Base-by-base conservation (phyloP, 257 asterid species). In the Mitragyna speciosa region DNA sequence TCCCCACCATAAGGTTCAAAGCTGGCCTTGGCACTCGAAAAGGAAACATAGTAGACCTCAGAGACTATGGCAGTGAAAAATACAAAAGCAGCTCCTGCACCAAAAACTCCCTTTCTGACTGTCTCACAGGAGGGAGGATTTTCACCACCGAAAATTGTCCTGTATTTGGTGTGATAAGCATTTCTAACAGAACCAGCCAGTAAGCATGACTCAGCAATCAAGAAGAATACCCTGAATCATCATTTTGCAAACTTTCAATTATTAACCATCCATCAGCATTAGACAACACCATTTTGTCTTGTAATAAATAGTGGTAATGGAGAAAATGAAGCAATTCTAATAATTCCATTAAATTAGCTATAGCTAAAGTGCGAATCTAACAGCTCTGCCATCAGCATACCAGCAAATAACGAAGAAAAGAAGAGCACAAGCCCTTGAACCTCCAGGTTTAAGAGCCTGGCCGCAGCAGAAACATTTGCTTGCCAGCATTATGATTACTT, bases 401-500 rank as follows among this genome's bases (percentile, higher is more conserved):
- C 99, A 96, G 93, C 98, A 91, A 54, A 92, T 66, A 36, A 94
- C 87, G 89, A 92, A 94, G 52, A 96, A 97, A 70, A 96, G 61
- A 49, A 91, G 86, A 6, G 97, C 96, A 64, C 97, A 92, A 82
- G 98, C 96, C 83, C 99, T 88, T 14, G 99, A 92, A 79, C 97
- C 96, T 43, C 97, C 98, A 1, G 97, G 99, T 67, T 83, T 92
- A 36, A 96, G 85, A 26, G 99, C 90, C 79, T 81, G 81, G 51
- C 99, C 99, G 49, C 93, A 92, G 85, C 99, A 96, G 87, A 96
- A 89, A 89, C 98, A 96, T 80, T 83, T 87, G 70, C 96, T 92
- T 8, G 96, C 98, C 48, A 89, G 85, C 96, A 89, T 91, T 82
- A 96, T 80, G 67, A 91, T 71, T 28, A 80, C 74, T 84, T 96